Conservation (phyloP, 805 yeast species). For the Metschnikowia proteae region DNA sequence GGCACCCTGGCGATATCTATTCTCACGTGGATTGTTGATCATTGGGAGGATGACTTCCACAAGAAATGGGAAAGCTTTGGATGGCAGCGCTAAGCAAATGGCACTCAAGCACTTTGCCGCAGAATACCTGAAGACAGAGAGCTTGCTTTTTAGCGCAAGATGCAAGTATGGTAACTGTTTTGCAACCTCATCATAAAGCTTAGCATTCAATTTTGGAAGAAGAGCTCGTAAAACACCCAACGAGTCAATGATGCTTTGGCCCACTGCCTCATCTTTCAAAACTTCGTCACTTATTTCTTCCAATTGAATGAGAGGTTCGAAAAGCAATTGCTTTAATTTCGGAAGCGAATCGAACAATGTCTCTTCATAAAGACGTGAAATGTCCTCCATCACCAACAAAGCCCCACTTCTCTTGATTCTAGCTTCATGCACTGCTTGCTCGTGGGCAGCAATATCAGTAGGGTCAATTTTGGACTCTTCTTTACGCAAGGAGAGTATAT, state of each 20-base stretch:
- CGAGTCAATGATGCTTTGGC: constrained; percentile 82
- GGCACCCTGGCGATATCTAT: constrained; percentile 84
- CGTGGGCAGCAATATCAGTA: constrained; percentile 56
- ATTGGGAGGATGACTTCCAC: constrained; percentile 78
- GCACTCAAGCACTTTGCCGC: constrained; percentile 87
- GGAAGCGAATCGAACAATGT: constrained; percentile 60
- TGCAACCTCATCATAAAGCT: constrained; percentile 49
- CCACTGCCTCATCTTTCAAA: constrained; percentile 45
- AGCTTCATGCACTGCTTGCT: constrained; percentile 67
- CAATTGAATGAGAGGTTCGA: constrained; percentile 56
- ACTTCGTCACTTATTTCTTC: constrained; percentile 23
- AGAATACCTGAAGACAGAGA: constrained; percentile 82
- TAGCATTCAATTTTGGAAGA: constrained; percentile 53
- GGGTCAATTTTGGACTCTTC: constrained; percentile 69
- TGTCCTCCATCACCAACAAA: constrained; percentile 56
- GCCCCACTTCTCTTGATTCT: constrained; percentile 84
- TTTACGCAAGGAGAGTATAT: constrained; percentile 69
- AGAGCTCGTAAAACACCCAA: constrained; percentile 77
- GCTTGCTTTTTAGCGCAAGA: constrained; percentile 60
- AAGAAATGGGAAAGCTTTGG: constrained; percentile 69
- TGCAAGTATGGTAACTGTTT: constrained; percentile 41
- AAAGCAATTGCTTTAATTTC: constrained; percentile 59
- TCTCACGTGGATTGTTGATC: constrained; percentile 68
- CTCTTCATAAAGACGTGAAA: constrained; percentile 52
- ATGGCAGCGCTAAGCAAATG: constrained; percentile 64